Evolutionary conservation across 345 rosid species (phyloP), one percentile per base, ranked within the genome.

Genomic region (Cardamine chenopodiifolia): DNA sequence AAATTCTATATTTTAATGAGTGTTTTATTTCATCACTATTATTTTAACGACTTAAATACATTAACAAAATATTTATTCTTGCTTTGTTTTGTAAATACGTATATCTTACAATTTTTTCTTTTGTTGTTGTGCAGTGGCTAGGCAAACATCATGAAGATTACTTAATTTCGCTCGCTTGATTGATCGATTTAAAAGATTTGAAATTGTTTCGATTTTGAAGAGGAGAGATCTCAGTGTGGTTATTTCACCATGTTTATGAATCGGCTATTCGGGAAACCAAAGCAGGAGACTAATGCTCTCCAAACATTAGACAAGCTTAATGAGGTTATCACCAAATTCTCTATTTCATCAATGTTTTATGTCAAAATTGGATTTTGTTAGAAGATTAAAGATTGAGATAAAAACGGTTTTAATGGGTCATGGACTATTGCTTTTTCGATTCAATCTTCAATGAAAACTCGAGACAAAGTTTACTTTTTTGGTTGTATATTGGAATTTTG

Each of bases 181-280:
- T 45, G 48, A 15, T 49, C 28, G 28, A 34, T 62, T 73, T 23
- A 23, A n/a, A n/a, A n/a, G 28, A 15, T 2, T 23, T 39, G 47
- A 19, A 2, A 12, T 50, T 40, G 35, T 19, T 63, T 63, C 9
- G 62, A 22, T 48, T 52, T 9, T 55, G 54, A 62, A 65, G 64
- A 48, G 68, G 40, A 55, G 71, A 34, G 68, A 66, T 45, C 50
- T 45, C 50, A 45, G 49, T 45, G 61, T 42, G 7, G 17, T 54
- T 56, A 53, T 39, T 71, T 68, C 31, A 37, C 47, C 85, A 94
- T 94, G 98, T 91, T 92, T 68, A 14, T 70, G 34, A 88, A 48
- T 75, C 87, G 96, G 62, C 80, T 94, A 3, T 94, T 94, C 44
- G 97, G 98, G 42, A 94, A 88, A 83, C 95, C 97, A 44, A 89